phyloP scores from a whole-genome alignment of 140 eudicot species.

The Flaveria floridana region DNA sequence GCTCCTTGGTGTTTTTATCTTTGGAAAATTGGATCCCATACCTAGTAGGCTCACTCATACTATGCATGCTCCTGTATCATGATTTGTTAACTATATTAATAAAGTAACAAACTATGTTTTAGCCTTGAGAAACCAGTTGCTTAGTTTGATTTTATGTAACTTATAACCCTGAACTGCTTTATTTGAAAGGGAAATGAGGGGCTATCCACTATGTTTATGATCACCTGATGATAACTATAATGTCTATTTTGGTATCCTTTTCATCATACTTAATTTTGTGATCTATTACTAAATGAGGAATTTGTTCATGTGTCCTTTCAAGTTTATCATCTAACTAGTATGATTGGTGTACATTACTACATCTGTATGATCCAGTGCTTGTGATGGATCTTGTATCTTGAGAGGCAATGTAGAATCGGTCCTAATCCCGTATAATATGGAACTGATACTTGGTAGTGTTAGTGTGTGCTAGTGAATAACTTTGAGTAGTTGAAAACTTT shows the following conservation, averaged over 20 bases:
- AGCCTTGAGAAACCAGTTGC: neutral
- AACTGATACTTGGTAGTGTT: neutral
- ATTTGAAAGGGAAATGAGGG: neutral
- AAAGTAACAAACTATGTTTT: slow-evolving; percentile 9
- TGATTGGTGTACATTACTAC: neutral
- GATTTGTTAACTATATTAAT: neutral
- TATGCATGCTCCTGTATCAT: slow-evolving; percentile 19
- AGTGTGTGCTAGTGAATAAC: neutral
- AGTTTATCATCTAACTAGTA: slow-evolving; percentile 1
- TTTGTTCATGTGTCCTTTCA: neutral
- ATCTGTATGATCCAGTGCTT: neutral
- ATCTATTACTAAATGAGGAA: neutral
- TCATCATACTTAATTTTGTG: neutral
- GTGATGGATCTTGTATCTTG: neutral
- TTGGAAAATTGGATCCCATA: neutral
- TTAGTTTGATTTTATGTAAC: neutral
- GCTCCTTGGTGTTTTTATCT: slow-evolving; percentile 22
- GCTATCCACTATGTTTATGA: neutral
- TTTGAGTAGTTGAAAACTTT: neutral
- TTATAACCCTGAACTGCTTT: neutral
- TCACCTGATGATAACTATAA: neutral
- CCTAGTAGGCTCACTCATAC: slow-evolving; percentile 4
- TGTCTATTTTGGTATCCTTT: slow-evolving; percentile 2
- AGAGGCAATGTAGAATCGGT: neutral
- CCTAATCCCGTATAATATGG: neutral